phyloP scores from a whole-genome alignment of 352 stramenopile species.

The Pilasporangium apinafurcum region DNA sequence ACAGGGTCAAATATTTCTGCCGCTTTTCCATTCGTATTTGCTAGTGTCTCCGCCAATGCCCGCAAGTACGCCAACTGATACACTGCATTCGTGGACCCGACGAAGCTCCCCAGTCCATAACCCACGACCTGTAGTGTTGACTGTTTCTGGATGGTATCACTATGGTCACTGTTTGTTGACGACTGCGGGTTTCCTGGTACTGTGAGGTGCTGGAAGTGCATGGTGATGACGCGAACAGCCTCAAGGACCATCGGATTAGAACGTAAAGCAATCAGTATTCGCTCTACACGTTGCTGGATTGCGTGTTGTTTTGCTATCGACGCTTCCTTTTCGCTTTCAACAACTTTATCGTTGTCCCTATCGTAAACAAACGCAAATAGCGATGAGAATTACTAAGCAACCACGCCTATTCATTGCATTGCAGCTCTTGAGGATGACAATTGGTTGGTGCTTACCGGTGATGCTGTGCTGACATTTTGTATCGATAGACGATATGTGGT shows the following conservation, averaged over 20 bases:
- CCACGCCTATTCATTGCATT: neutral
- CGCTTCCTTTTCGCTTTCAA: constrained; percentile 17
- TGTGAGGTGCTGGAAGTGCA: constrained; percentile 17
- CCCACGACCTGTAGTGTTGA: constrained; percentile 48
- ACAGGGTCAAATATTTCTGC: constrained; percentile 69
- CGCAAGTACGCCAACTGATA: constrained; percentile 66
- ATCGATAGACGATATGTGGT: too few species aligned
- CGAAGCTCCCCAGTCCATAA: constrained; percentile 77
- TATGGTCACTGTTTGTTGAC: neutral
- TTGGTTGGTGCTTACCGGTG: neutral
- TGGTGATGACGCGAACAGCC: constrained; percentile 11
- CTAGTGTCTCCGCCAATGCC: constrained; percentile 24
- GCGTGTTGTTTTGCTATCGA: constrained; percentile 24
- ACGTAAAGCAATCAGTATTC: constrained; percentile 22
- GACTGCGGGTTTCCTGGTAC: neutral
- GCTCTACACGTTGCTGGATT: constrained; percentile 29
- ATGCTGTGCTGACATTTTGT: too few species aligned
- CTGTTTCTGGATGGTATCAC: too few species aligned
- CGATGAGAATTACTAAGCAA: too few species aligned
- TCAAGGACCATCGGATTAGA: constrained; percentile 20
- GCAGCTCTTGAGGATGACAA: neutral
- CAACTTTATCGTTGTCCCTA: neutral
- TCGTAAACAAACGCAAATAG: too few species aligned
- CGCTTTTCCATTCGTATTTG: neutral
- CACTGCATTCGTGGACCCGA: constrained; percentile 60